These are phyloP conservation scores for Alternaria triticina DNA, from an alignment of 2,329 filamentous ascomycete species.

Conservation along the genomic window DNA sequence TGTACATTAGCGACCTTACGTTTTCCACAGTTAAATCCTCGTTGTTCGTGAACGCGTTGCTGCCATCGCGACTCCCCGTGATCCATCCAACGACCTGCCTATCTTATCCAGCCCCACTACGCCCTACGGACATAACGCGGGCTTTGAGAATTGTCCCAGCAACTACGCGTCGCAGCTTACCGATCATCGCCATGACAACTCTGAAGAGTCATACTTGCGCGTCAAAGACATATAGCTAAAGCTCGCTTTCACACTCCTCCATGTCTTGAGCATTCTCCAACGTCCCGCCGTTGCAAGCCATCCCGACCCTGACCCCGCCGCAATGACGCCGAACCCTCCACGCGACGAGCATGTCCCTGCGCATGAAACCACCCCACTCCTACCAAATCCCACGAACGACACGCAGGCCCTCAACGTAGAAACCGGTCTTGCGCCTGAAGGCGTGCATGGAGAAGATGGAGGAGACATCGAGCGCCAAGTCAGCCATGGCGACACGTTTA, in stretches of 20 bases:
- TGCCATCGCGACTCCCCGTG: neutral
- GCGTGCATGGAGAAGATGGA: constrained; percentile 22
- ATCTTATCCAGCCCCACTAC: constrained; percentile 1
- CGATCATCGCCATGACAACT: neutral
- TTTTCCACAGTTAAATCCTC: neutral
- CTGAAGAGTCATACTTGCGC: neutral
- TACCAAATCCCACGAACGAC: constrained; percentile 33
- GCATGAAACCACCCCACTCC: constrained; percentile 55
- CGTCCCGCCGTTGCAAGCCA: neutral
- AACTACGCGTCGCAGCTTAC: neutral
- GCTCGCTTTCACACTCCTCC: neutral
- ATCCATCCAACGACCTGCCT: neutral
- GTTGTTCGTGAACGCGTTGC: neutral
- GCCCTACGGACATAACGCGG: neutral
- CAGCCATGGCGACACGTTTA: constrained; percentile 38
- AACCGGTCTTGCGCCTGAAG: constrained; percentile 34
- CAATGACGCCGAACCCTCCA: constrained; percentile 5
- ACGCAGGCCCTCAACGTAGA: too few species aligned
- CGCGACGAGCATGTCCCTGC: neutral
- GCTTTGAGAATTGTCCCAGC: neutral
- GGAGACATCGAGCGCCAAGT: constrained; percentile 46
- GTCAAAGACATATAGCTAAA: neutral
- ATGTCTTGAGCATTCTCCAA: neutral
- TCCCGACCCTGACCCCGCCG: constrained; percentile 1
- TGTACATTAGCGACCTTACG: neutral